Evolutionary conservation across 1,139 yeast genomes (phyloP).

Genomic region (Magnusiomyces magnusii): DNA sequence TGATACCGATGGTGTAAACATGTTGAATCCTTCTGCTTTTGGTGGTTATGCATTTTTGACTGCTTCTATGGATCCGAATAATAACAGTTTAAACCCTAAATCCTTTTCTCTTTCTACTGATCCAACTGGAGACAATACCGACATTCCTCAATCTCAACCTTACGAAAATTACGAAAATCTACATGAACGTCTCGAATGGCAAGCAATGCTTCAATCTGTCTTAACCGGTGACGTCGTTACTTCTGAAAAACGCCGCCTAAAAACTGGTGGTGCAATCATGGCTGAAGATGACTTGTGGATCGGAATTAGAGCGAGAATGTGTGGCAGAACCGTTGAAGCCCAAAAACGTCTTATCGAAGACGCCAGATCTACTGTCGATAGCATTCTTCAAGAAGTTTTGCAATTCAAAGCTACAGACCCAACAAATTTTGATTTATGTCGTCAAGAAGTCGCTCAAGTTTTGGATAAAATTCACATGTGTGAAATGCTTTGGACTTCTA

Average conservation of each 20-base stretch:
- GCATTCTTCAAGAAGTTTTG: conserved; percentile 61
- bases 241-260: conserved; percentile 81
- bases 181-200: conserved; percentile 90
- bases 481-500: conserved; percentile 72
- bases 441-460: conserved; percentile 47
- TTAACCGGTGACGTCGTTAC: conserved; percentile 90
- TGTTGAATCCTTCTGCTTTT: background rate
- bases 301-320: conserved; percentile 70
- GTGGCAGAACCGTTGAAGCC: conserved; percentile 74
- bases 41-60: background rate
- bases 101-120: background rate
- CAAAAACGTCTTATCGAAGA: conserved; percentile 67
- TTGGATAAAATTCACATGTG: conserved; percentile 60
- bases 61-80: background rate
- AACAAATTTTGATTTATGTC: conserved; percentile 20
- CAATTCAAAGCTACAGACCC: conserved; percentile 46
- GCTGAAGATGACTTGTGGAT: conserved; percentile 70
- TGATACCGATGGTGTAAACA: background rate
- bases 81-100: background rate
- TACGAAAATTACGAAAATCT: conserved; percentile 41
- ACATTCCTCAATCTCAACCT: conserved; percentile 17
- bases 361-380: conserved; percentile 67
- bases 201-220: conserved; percentile 83
- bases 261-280: conserved; percentile 33
- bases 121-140: background rate